These are phyloP conservation scores for Aschersonia sp. DNA, from an alignment of 2,329 filamentous ascomycete genomes.

Conservation along the genomic window DNA sequence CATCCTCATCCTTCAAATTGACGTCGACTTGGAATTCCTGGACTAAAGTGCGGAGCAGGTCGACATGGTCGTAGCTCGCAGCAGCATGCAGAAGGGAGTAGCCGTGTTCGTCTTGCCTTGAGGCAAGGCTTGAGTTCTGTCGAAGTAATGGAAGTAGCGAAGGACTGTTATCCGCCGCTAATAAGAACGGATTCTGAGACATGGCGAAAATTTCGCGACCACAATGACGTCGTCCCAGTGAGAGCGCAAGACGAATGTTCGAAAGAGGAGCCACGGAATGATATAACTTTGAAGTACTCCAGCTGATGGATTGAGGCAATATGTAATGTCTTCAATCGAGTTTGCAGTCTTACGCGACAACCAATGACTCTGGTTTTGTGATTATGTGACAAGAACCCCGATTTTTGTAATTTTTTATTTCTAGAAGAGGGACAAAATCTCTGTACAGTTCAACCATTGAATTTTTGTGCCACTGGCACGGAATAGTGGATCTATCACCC, in stretches of 20 bases:
- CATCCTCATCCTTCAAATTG: slow-evolving; percentile 77
- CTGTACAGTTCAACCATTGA: no score
- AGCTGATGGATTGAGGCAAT: neutral
- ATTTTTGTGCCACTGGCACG: no score
- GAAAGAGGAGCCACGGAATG: neutral
- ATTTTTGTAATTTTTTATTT: no score
- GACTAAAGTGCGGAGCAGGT: slow-evolving; percentile 63
- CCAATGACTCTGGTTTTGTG: no score
- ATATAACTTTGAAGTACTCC: neutral
- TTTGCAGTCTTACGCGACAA: no score
- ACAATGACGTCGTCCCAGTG: neutral
- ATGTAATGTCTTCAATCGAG: no score
- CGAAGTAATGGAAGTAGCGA: slow-evolving; percentile 62
- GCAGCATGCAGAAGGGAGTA: slow-evolving; percentile 92
- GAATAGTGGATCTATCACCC: no score
- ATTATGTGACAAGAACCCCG: no score
- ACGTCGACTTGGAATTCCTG: slow-evolving; percentile 64
- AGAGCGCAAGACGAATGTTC: neutral
- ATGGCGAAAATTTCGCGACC: neutral
- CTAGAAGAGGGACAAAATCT: no score
- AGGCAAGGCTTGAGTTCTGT: slow-evolving; percentile 60
- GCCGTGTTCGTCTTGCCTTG: slow-evolving; percentile 73
- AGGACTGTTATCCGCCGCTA: slow-evolving; percentile 70
- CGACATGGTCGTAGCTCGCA: slow-evolving; percentile 77
- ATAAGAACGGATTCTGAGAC: slow-evolving; percentile 49